Conservation (phyloP, 1,284 basidiomycete genomes). For the Boletus semigastroideus region DNA sequence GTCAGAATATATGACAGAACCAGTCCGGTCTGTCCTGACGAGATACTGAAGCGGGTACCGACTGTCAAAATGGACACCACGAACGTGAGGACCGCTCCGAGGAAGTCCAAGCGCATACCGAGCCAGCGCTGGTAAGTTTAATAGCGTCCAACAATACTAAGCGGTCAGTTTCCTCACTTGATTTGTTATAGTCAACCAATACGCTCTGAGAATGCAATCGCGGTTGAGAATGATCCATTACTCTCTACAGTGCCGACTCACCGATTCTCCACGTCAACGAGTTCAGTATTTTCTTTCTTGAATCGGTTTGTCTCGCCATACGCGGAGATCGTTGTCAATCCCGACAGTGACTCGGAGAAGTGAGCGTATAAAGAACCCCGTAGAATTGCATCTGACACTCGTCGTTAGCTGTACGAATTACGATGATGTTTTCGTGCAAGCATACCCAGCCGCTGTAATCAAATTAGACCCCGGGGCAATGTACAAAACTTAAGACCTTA, state of each 20-base stretch:
- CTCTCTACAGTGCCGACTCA: constrained; percentile 21
- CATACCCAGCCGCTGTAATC: constrained; percentile 49
- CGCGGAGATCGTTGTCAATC: constrained; percentile 84
- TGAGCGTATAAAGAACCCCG: constrained; percentile 78
- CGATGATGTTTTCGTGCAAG: constrained; percentile 1
- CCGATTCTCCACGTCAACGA: constrained; percentile 88
- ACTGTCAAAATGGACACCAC: constrained; percentile 80
- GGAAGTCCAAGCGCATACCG: constrained; percentile 82
- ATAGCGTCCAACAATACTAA: neutral
- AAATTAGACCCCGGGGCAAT: neutral
- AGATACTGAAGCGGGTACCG: constrained; percentile 70
- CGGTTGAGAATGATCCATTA: neutral
- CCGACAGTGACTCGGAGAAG: constrained; percentile 86
- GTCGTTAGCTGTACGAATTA: neutral
- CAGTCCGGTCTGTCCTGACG: constrained; percentile 76
- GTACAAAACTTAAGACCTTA: constrained; percentile 20
- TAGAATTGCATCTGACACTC: constrained; percentile 52
- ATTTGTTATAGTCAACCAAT: constrained; percentile 83
- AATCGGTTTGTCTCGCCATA: constrained; percentile 77
- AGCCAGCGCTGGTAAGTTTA: constrained; percentile 72
- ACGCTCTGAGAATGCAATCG: constrained; percentile 53
- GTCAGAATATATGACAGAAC: constrained; percentile 77
- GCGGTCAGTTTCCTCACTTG: constrained; percentile 43
- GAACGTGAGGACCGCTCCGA: constrained; percentile 78
- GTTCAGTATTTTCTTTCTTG: constrained; percentile 68